These are phyloP conservation scores for Cyphellophora europaea DNA, from an alignment of 2,329 filamentous ascomycete genomes.

Conservation along the genomic window DNA sequence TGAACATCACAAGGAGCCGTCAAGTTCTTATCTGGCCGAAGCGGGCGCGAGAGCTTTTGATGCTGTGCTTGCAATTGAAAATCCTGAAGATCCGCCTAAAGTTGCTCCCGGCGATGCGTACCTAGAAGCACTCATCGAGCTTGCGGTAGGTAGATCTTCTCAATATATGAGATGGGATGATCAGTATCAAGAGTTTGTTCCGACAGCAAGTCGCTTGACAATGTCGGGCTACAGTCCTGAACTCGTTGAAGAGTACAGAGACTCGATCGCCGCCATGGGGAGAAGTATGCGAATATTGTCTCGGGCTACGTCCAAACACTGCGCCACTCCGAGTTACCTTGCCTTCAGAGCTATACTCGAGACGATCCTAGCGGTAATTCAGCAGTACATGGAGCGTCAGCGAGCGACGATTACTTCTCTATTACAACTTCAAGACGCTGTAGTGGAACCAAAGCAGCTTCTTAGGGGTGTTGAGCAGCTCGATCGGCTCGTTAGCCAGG, in stretches of 20 bases:
- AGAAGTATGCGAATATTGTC: conserved; percentile 5
- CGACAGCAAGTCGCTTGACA: conserved; percentile 32
- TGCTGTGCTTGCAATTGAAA: conserved; percentile 21
- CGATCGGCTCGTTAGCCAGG: too few species aligned
- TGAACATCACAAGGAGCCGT: conserved; percentile 22
- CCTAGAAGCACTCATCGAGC: conserved; percentile 28
- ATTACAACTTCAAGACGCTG: too few species aligned
- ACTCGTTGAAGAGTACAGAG: conserved; percentile 5
- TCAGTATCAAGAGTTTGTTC: conserved; percentile 26
- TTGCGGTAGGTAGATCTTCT: conserved; percentile 35
- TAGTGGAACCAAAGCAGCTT: too few species aligned
- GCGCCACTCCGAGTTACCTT: too few species aligned
- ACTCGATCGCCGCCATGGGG: conserved; percentile 4
- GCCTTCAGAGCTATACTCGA: too few species aligned
- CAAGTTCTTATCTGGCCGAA: conserved; percentile 34
- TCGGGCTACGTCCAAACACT: too few species aligned
- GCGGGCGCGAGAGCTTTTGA: conserved; percentile 31
- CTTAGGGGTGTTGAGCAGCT: too few species aligned
- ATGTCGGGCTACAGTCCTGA: conserved; percentile 33
- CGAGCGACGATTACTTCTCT: neutral
- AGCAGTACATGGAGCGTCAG: conserved; percentile 1
- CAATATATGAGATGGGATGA: conserved; percentile 32
- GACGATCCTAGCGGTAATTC: neutral
- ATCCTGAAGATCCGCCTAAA: conserved; percentile 1
- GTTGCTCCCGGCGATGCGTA: conserved; percentile 27